A percentile compares a stretch with the other conserved stretches of the same genome.
phyloP scores from a whole-genome alignment of 2,329 filamentous ascomycete species.

The Trichoderma sp. region DNA sequence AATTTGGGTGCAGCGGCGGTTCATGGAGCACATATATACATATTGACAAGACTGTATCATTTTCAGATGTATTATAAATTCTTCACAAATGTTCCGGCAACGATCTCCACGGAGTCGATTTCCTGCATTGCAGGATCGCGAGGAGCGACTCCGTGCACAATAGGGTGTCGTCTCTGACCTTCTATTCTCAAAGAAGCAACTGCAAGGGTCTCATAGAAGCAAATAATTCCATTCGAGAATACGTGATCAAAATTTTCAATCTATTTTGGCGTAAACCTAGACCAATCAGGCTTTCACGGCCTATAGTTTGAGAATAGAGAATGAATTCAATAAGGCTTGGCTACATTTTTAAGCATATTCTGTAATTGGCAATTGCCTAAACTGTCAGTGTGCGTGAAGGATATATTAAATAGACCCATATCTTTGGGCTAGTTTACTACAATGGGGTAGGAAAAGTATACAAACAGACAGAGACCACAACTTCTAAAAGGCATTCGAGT shows the following conservation, averaged over 20 bases:
- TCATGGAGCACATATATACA: background rate
- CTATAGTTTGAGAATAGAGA: background rate
- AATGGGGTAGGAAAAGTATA: background rate
- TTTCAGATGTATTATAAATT: background rate
- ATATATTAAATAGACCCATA: background rate
- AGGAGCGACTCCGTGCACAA: background rate
- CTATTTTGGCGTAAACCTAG: background rate
- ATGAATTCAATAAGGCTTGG: background rate
- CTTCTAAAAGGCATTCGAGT: no score
- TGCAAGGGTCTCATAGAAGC: constrained; percentile 3
- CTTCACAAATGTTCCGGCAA: background rate
- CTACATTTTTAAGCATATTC: background rate
- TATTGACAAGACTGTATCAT: background rate
- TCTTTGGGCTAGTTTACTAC: background rate
- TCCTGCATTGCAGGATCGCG: background rate
- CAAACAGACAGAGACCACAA: no score
- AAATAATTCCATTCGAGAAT: background rate
- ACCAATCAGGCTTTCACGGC: background rate
- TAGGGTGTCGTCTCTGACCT: background rate
- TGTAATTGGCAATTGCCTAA: background rate
- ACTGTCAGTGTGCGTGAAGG: background rate
- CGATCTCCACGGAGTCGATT: background rate
- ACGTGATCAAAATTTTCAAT: background rate
- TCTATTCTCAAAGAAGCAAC: background rate
- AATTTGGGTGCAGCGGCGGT: background rate